Percentiles rank a stretch among this genome's conserved stretches.
These are phyloP conservation scores for Hypoxylon rickii DNA, from an alignment of 495 filamentous ascomycete species.

Conservation along the genomic window DNA sequence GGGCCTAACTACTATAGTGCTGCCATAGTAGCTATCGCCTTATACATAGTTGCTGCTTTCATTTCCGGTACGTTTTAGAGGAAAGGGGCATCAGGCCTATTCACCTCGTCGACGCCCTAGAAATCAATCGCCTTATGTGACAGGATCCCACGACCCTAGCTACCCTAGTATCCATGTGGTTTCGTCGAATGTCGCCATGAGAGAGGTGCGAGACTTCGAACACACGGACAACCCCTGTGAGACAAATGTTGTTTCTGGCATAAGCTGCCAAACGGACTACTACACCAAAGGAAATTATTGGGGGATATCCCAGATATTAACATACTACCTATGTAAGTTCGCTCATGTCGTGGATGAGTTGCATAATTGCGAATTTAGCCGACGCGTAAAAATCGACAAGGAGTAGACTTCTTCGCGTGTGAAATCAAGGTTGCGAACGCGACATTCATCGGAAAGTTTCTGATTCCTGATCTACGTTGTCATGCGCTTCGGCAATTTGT, in stretches of 20 bases:
- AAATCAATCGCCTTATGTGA: too few species aligned
- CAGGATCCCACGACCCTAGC: too few species aligned
- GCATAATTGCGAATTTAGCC: not conserved
- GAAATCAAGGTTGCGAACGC: too few species aligned
- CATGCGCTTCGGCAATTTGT: not conserved
- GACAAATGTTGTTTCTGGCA: slow-evolving; percentile 23
- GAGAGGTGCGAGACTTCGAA: not conserved
- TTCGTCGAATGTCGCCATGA: slow-evolving; percentile 8
- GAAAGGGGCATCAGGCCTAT: too few species aligned
- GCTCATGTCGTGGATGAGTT: slow-evolving; percentile 2
- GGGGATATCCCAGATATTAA: not conserved
- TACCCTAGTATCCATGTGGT: not conserved
- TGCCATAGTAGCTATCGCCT: too few species aligned
- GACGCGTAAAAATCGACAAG: slow-evolving; percentile 2
- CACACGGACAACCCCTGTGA: slow-evolving; percentile 18
- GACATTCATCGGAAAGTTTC: not conserved
- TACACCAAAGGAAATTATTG: slow-evolving; percentile 14
- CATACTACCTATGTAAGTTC: slow-evolving; percentile 1
- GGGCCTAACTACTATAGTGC: not conserved
- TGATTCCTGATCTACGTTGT: not conserved
- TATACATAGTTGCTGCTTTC: too few species aligned
- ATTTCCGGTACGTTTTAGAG: too few species aligned
- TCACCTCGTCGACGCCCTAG: too few species aligned
- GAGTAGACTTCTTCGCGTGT: not conserved
- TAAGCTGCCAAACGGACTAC: slow-evolving; percentile 11